Evolutionary conservation across 2,329 filamentous ascomycete species (phyloP).

Genomic region (Ceratocystis smalleyi): DNA sequence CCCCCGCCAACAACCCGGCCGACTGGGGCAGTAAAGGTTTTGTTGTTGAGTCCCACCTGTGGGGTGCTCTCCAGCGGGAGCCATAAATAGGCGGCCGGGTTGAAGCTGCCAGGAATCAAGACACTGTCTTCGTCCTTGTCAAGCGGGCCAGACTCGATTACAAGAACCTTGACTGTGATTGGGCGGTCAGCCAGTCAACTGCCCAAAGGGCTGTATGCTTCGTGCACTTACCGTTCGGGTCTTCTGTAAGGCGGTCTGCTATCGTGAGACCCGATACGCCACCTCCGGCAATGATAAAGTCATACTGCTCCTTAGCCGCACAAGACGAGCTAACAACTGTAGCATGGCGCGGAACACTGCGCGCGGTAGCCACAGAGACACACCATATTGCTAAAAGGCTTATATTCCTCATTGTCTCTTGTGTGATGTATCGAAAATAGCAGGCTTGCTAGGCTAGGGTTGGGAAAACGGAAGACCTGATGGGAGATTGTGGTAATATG

Average conservation of each 20-base stretch:
- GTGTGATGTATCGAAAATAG: neutral
- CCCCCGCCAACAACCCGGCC: conserved; percentile 27
- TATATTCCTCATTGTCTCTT: neutral
- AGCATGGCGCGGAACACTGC: conserved; percentile 4
- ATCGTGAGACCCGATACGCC: conserved; percentile 26
- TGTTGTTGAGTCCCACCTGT: conserved; percentile 21
- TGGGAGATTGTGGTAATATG: neutral
- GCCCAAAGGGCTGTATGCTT: neutral
- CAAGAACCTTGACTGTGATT: conserved; percentile 20
- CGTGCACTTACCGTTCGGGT: conserved; percentile 20
- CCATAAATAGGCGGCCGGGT: conserved; percentile 23
- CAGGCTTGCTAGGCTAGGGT: neutral
- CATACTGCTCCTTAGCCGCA: conserved; percentile 18
- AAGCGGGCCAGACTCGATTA: conserved; percentile 22
- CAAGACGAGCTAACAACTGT: conserved; percentile 9
- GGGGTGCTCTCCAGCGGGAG: conserved; percentile 20
- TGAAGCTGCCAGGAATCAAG: conserved; percentile 22
- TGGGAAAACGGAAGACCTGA: no score
- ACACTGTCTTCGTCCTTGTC: conserved; percentile 21
- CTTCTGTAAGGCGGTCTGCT: conserved; percentile 26
- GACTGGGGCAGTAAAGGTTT: conserved; percentile 17
- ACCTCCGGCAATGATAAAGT: conserved; percentile 25
- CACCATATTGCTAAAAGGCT: neutral
- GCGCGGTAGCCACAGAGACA: neutral
- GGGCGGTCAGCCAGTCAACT: no score